Base-by-base conservation (phyloP, 768 basidiomycete genomes). In the Boletus rubroflammeus region DNA sequence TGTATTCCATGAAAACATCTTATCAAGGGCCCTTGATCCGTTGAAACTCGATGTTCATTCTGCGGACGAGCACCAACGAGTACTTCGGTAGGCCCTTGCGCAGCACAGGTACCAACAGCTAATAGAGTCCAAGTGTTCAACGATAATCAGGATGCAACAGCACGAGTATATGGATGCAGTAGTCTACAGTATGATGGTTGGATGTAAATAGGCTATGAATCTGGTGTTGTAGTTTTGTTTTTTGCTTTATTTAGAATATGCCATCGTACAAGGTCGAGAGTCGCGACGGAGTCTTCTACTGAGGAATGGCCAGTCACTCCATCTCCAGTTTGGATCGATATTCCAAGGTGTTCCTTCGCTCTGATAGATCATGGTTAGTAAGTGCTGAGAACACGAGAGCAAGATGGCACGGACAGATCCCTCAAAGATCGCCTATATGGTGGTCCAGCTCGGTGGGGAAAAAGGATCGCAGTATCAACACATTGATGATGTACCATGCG, bases 201-300 rank as follows among this genome's bases (percentile, higher is more conserved):
- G 21, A 44, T 47, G 35, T 15, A 38, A 47, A 38, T 7, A 38
- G n/a, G 50, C 46, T 64, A 64, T 49, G 54, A 44, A 54, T 54
- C 50, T 51, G 45, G 35, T 35, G 62, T 40, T 34, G 66, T 47
- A 25, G 53, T 52, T 45, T 58, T 62, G 15, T 58, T 64, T 51
- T 76, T 81, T 51, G 75, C 67, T 58, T 77, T 82, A 59, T 91
- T 84, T 58, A 86, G 68, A 46, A 95, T 73, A 69, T 86, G 83
- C 86, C 88, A 93, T 56, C 86, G 79, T 21, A 98, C 86, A 19
- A 96, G 81, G 63, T 98, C 88, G 38, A 98, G 77, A 2, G 96
- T 92, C 1, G 93, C 90, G 23, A 82, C 71, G 1, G 93, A 92
- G 72, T 98, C 96, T 69, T 95, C 94, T 1, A 90, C 76, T 0